Evolutionary conservation across 1,284 basidiomycete genomes (phyloP), one percentile per base, ranked within the genome.

Genomic region (Moesziomyces aphidis): DNA sequence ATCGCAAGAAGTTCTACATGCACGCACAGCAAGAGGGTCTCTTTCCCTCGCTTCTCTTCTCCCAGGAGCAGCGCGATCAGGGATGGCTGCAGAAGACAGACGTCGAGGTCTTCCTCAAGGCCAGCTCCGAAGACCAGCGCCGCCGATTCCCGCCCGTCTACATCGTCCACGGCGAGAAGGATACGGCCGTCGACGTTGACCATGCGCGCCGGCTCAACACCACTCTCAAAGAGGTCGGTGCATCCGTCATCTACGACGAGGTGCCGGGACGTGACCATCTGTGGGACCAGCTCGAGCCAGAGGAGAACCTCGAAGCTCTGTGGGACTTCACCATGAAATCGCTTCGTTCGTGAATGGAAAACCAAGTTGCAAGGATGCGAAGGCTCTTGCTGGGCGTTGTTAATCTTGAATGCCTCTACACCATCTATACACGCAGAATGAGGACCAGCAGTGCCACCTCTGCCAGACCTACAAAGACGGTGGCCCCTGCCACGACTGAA

Each of bases 391-490:
- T 13, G 21, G 26, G n/a, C 34, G 34, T 23, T 13, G 47, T 19
- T 15, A 15, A 22, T 23, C 34, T 10, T 34, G 31, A 34, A 13
- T 34, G 9, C 13, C 31, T 34, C 39, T 42, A 7, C 26, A 26
- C 24, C 13, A 21, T 43, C 49, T 56, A 73, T 2, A 74, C 39
- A 7, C 59, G 60, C 15, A 78, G 61, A 60, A 92, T 86, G 51
- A 93, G 87, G 5, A 89, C 88, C 19, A 93, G 81, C 43, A 93
- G 85, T 0, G 86, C 88, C 54, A 92, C 85, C 80, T 93, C 91
- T 11, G 91, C 88, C 0, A 86, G 85, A 3, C 88, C 88, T 0
- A 93, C 91, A 5, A 91, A 86, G 9, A 86, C 76, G 0, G 90
- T 87, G 7, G 93, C 89, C 8, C 87, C 85, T 1, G 91, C 71